A percentile compares a stretch with the other conserved stretches of the same genome.
Conservation (phyloP, 129 eudicot genomes). For the Helichrysum umbraculigerum region DNA sequence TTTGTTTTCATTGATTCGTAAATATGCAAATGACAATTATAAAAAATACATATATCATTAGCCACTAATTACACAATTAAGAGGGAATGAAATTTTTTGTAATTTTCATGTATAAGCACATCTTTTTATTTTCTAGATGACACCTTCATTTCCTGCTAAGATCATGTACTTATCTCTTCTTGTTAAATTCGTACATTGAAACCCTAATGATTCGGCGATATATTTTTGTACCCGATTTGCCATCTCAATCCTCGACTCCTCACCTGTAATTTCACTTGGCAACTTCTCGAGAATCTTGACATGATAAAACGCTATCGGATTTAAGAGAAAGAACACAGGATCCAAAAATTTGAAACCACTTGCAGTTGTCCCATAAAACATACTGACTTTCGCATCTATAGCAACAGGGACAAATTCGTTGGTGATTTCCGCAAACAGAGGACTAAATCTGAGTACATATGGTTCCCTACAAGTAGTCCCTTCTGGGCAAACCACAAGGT, state of each 20-base stretch:
- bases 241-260: conserved; percentile 42
- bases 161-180: conserved; percentile 64
- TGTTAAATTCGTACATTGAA: conserved; percentile 56
- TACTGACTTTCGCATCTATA: conserved; percentile 32
- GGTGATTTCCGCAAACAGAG: conserved; percentile 60
- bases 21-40: too few relatives aligned
- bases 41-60: too few relatives aligned
- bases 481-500: conserved; percentile 58
- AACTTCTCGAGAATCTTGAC: conserved; percentile 40
- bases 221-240: conserved; percentile 54
- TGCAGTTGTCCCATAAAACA: conserved; percentile 75
- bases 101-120: background rate
- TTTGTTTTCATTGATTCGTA: too few relatives aligned
- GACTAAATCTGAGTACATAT: conserved; percentile 51
- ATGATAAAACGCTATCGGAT: conserved; percentile 48
- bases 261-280: conserved; percentile 13
- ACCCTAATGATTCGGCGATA: conserved; percentile 50
- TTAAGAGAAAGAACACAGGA: conserved; percentile 56
- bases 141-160: conserved; percentile 64
- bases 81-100: background rate
- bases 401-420: conserved; percentile 59
- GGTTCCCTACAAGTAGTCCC: conserved; percentile 75
- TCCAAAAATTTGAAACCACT: conserved; percentile 57
- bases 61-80: background rate
- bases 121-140: conserved; percentile 20